These are phyloP conservation scores for Camelina neglecta DNA, from an alignment of 345 rosid species.

Conservation along the genomic window DNA sequence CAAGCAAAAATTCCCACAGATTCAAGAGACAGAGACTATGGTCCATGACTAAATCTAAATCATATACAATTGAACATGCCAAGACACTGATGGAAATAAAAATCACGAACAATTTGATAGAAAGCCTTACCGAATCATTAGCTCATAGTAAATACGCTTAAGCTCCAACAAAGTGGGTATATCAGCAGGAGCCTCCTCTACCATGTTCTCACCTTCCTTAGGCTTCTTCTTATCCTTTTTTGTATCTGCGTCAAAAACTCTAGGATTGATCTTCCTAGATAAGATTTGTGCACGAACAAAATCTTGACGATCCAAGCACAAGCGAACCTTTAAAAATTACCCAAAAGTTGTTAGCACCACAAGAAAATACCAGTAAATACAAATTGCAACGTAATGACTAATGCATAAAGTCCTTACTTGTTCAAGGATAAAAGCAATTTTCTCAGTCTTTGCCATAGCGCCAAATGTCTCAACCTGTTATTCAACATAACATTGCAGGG, in stretches of 20 bases:
- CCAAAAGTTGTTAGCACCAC: conserved; percentile 16
- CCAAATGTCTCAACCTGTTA: conserved; percentile 98
- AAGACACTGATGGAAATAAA: background rate
- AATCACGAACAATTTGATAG: conserved; percentile 12
- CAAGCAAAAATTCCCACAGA: background rate
- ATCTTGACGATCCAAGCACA: conserved; percentile 95
- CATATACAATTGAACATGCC: background rate
- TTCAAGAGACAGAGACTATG: background rate
- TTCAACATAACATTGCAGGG: conserved; percentile 27
- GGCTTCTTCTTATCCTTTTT: conserved; percentile 92
- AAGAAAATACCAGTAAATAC: conserved; percentile 1
- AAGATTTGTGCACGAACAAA: conserved; percentile 97
- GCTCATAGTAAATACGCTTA: conserved; percentile 83
- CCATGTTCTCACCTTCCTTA: conserved; percentile 84
- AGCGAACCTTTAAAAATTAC: conserved; percentile 67
- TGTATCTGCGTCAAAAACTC: conserved; percentile 80
- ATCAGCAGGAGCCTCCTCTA: conserved; percentile 97
- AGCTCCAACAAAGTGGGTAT: conserved; percentile 91
- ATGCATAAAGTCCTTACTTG: conserved; percentile 58
- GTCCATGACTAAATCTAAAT: background rate
- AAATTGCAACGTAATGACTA: too few relatives aligned
- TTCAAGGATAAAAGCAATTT: conserved; percentile 97
- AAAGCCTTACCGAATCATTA: conserved; percentile 75
- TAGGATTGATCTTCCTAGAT: conserved; percentile 89
- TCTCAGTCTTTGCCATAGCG: conserved; percentile 99